Percentiles rank a stretch among this genome's conserved stretches.
These are phyloP conservation scores for Fraxinus angustifolia DNA, from an alignment of 305 asterid species.

Conservation along the genomic window DNA sequence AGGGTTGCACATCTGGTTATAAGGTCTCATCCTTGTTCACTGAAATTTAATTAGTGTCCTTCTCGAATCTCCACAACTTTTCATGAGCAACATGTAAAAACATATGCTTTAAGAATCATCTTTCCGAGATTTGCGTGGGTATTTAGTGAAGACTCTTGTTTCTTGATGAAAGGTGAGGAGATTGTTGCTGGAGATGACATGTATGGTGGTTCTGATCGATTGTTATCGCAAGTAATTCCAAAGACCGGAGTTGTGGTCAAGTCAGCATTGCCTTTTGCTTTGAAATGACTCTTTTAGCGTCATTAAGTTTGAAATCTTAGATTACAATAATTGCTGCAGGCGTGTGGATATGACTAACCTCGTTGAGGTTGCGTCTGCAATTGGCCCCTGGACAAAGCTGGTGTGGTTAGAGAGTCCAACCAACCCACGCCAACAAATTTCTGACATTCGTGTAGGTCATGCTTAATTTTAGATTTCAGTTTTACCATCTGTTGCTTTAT, in stretches of 20 bases:
- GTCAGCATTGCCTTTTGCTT: conserved; percentile 39
- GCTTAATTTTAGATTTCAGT: not conserved
- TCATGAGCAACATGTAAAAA: not conserved
- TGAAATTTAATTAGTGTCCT: not conserved
- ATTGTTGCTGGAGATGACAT: conserved; percentile 90
- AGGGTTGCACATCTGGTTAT: not conserved
- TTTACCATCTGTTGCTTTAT: not conserved
- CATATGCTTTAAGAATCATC: not conserved
- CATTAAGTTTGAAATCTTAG: conserved; percentile 6
- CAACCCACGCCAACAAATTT: conserved; percentile 84
- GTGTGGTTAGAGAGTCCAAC: conserved; percentile 97
- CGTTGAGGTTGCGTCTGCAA: conserved; percentile 64
- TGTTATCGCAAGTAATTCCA: conserved; percentile 72
- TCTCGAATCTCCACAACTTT: not conserved
- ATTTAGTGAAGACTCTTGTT: not conserved
- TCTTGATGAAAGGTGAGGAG: conserved; percentile 56
- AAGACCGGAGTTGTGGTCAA: conserved; percentile 69
- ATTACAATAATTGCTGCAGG: conserved; percentile 35
- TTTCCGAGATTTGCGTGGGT: conserved; percentile 4
- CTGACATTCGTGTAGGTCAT: conserved; percentile 66
- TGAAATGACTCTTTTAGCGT: not conserved
- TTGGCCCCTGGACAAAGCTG: conserved; percentile 68
- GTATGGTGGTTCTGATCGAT: conserved; percentile 92
- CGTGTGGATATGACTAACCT: conserved; percentile 76
- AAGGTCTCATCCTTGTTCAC: not conserved